A percentile compares a stretch with the other conserved stretches of the same genome.
These are phyloP conservation scores for Cytospora piceae DNA, from an alignment of 2,329 filamentous ascomycete genomes.

Conservation along the genomic window DNA sequence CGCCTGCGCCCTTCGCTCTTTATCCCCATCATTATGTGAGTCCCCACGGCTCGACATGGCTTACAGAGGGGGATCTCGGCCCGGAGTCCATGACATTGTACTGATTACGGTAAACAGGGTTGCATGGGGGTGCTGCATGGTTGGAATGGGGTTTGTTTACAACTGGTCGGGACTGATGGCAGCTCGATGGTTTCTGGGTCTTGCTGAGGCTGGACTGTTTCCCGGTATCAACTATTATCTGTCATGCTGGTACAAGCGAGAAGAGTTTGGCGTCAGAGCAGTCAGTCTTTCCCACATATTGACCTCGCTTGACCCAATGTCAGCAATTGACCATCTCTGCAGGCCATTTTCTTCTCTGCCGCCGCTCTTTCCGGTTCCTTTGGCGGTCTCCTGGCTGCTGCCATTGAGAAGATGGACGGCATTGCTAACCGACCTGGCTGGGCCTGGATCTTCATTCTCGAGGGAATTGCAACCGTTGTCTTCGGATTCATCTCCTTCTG, in stretches of 20 bases:
- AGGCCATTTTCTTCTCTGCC: slow-evolving; percentile 78
- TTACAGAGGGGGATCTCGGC: neutral
- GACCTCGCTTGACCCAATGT: neutral
- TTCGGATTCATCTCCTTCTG: slow-evolving; percentile 69
- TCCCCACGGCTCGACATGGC: slow-evolving; percentile 30
- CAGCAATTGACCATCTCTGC: neutral
- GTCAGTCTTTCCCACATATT: slow-evolving; percentile 24
- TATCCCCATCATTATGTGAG: slow-evolving; percentile 78
- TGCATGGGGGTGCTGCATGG: slow-evolving; percentile 70
- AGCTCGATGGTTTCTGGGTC: slow-evolving; percentile 71
- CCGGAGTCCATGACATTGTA: neutral
- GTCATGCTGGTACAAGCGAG: slow-evolving; percentile 77
- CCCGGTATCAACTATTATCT: slow-evolving; percentile 72
- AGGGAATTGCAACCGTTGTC: slow-evolving; percentile 69
- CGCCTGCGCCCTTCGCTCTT: slow-evolving; percentile 75
- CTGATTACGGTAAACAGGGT: slow-evolving; percentile 45
- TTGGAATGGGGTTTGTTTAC: slow-evolving; percentile 68
- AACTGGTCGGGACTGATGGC: slow-evolving; percentile 69
- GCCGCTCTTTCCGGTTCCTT: slow-evolving; percentile 77
- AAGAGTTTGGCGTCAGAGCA: slow-evolving; percentile 72
- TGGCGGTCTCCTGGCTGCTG: slow-evolving; percentile 70
- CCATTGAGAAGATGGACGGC: slow-evolving; percentile 68
- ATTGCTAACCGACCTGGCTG: slow-evolving; percentile 57
- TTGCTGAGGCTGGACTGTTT: slow-evolving; percentile 76
- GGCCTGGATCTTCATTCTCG: slow-evolving; percentile 68